These are phyloP conservation scores for Fusarium redolens DNA, from an alignment of 2,329 filamentous ascomycete genomes.

Conservation along the genomic window DNA sequence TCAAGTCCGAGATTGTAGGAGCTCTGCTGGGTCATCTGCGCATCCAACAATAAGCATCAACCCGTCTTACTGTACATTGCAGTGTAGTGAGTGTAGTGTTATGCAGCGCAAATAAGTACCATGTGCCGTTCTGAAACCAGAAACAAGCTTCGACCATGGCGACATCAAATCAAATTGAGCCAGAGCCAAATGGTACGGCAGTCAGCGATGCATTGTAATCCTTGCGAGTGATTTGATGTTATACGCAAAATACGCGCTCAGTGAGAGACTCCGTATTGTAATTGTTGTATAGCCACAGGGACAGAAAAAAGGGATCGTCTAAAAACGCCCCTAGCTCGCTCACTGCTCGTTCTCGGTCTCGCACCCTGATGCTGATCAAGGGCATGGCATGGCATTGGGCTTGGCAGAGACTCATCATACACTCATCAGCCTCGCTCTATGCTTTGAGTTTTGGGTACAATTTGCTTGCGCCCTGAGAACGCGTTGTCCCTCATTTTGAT, in stretches of 20 bases:
- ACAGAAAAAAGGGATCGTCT: conserved; percentile 13
- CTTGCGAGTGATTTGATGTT: neutral
- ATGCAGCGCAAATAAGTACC: neutral
- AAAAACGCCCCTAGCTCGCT: conserved; percentile 3
- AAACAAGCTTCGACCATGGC: conserved; percentile 10
- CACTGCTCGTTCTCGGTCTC: conserved; percentile 36
- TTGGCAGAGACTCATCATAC: conserved; percentile 6
- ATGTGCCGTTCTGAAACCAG: conserved; percentile 6
- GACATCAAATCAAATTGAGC: neutral
- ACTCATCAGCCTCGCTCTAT: conserved; percentile 29
- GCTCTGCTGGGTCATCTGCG: conserved; percentile 7
- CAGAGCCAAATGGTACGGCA: conserved; percentile 2
- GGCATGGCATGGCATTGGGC: neutral
- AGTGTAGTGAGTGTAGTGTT: neutral
- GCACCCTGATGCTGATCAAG: conserved; percentile 9
- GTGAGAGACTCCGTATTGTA: neutral
- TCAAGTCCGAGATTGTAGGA: conserved; percentile 8
- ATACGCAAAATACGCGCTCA: conserved; percentile 20
- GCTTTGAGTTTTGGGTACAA: conserved; percentile 13
- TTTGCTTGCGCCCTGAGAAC: conserved; percentile 37
- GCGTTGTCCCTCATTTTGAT: conserved; percentile 11
- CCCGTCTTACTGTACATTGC: conserved; percentile 25
- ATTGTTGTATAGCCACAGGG: conserved; percentile 7
- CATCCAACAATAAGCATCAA: conserved; percentile 22
- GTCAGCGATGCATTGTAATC: conserved; percentile 20